phyloP scores from a whole-genome alignment of 2,329 filamentous ascomycete species.

The Fusarium torulosum region DNA sequence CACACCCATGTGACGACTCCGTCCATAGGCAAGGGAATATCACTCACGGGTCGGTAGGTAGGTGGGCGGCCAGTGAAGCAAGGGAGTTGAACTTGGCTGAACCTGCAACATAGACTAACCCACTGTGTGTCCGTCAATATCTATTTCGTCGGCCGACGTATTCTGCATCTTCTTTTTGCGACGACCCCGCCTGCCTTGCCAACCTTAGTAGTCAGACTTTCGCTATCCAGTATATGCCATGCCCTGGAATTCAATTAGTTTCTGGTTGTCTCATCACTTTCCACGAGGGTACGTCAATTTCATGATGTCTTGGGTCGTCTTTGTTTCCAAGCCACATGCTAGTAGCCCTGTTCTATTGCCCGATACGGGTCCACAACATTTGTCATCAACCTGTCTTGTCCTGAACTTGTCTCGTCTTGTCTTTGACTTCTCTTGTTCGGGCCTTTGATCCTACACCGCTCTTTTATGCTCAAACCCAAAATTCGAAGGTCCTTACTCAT shows the following conservation, averaged over 20 bases:
- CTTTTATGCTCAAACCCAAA: slow-evolving; percentile 44
- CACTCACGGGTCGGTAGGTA: slow-evolving; percentile 23
- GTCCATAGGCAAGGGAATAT: slow-evolving; percentile 42
- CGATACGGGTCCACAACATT: slow-evolving; percentile 35
- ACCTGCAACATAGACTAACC: slow-evolving; percentile 6
- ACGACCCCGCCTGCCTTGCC: slow-evolving; percentile 10
- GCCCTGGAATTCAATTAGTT: slow-evolving; percentile 31
- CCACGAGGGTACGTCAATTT: slow-evolving; percentile 22
- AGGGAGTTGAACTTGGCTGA: slow-evolving; percentile 41
- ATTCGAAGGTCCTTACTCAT: slow-evolving; percentile 33
- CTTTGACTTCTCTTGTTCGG: slow-evolving; percentile 38
- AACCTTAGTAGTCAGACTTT: slow-evolving; percentile 10
- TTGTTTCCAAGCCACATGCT: slow-evolving; percentile 42
- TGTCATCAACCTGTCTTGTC: slow-evolving; percentile 36
- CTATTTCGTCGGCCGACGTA: neutral
- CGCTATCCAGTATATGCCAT: slow-evolving; percentile 5
- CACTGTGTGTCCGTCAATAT: neutral
- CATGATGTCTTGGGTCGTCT: slow-evolving; percentile 25
- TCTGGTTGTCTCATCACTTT: slow-evolving; percentile 36
- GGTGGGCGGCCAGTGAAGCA: slow-evolving; percentile 43
- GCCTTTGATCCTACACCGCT: slow-evolving; percentile 45
- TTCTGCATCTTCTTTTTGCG: neutral
- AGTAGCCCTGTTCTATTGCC: slow-evolving; percentile 27
- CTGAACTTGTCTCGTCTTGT: slow-evolving; percentile 40
- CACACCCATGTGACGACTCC: slow-evolving; percentile 47